A percentile compares a stretch with the other conserved stretches of the same genome.
These are phyloP conservation scores for Veloboletus limbatus DNA, from an alignment of 1,284 basidiomycete species.

Conservation along the genomic window DNA sequence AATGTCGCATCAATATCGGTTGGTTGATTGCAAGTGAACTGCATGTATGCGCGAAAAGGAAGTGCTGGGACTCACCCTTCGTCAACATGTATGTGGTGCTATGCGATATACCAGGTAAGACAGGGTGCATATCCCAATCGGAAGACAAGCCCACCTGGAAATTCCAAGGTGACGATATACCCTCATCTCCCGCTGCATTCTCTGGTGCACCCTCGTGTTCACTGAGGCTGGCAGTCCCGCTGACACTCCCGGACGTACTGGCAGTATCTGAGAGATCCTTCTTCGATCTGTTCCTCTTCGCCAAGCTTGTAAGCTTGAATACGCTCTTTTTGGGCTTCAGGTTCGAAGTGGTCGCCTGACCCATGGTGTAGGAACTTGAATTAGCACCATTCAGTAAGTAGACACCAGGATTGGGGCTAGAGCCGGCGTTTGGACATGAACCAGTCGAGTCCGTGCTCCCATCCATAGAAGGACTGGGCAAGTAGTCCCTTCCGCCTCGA, in stretches of 20 bases:
- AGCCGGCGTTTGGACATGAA: constrained; percentile 15
- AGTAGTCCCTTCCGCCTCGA: constrained; percentile 11
- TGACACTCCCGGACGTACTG: constrained; percentile 12
- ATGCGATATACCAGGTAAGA: constrained; percentile 3
- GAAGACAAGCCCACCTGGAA: constrained; percentile 54
- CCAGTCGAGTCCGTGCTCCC: constrained; percentile 28
- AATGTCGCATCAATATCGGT: background rate
- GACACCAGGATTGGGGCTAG: constrained; percentile 8
- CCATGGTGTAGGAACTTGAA: constrained; percentile 16
- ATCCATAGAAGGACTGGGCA: constrained; percentile 30
- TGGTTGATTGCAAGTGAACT: background rate
- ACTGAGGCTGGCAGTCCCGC: constrained; percentile 13
- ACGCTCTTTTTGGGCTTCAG: constrained; percentile 26
- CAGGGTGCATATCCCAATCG: background rate
- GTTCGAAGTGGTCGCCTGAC: constrained; percentile 3
- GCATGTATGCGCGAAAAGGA: constrained; percentile 3
- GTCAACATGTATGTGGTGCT: constrained; percentile 80
- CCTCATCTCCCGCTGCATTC: constrained; percentile 52
- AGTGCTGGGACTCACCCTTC: constrained; percentile 51
- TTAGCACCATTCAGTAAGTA: constrained; percentile 18
- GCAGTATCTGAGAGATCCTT: constrained; percentile 29
- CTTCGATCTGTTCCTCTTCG: constrained; percentile 38
- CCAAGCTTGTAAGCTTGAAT: constrained; percentile 27
- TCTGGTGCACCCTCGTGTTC: constrained; percentile 12
- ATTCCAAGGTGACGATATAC: constrained; percentile 69